Evolutionary conservation across 2,329 filamentous ascomycete species (phyloP).

Genomic region (Xylaria arbuscula): DNA sequence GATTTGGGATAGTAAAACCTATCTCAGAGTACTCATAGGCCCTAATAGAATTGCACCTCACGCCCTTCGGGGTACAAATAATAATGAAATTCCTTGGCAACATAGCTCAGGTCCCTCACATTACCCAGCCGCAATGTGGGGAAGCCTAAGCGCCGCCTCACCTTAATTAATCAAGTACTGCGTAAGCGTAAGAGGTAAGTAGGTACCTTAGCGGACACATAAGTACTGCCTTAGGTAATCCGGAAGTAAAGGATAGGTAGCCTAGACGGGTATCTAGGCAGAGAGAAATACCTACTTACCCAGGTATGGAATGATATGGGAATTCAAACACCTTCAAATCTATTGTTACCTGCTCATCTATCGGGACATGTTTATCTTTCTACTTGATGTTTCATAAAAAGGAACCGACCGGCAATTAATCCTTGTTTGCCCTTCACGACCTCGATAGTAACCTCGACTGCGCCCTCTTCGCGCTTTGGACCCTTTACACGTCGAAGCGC

Average conservation of each 20-base stretch:
- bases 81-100: too few species aligned
- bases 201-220: not conserved
- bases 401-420: not conserved
- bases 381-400: conserved; percentile 1
- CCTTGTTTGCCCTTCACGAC: not conserved
- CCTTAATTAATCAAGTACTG: not conserved
- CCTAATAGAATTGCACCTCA: too few species aligned
- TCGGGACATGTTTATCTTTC: not conserved
- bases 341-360: not conserved
- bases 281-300: not conserved
- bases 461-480: not conserved
- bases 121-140: conserved; percentile 7
- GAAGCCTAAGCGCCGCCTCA: not conserved
- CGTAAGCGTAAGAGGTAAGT: not conserved
- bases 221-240: not conserved
- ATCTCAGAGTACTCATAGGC: too few species aligned
- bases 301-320: conserved; percentile 2
- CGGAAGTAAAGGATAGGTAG: not conserved
- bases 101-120: conserved; percentile 7
- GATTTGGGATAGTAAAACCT: too few species aligned
- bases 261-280: not conserved
- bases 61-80: too few species aligned
- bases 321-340: conserved; percentile 5
- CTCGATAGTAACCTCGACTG: not conserved
- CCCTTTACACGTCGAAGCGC: conserved; percentile 4